Evolutionary conservation across 371 early-diverging fungal species (phyloP), one percentile per base, ranked within the genome.

Genomic region (Globomyces sp.): DNA sequence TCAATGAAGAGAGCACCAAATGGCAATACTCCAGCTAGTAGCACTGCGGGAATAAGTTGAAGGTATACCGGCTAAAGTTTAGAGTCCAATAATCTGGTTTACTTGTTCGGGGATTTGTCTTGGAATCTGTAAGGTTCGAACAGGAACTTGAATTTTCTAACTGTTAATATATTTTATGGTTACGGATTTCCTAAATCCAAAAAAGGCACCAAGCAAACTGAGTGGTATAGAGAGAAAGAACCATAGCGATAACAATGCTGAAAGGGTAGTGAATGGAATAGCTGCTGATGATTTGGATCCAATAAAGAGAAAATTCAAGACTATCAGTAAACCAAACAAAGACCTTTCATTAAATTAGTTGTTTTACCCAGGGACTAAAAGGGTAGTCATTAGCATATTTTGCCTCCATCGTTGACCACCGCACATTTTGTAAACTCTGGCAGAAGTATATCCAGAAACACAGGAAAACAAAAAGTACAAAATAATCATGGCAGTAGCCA

Each of bases 391-490:
- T 5, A 87, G 49, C 9, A 93, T 86, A 60, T 92, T 94, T 58
- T 75, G 70, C 73, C 88, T 90, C 89, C 92, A 92, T 13, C 86
- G 80, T 63, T 89, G 90, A 36, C 97, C 96, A 11, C 90, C 90
- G 70, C 92, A 89, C 87, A 94, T 91, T 79, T 96, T 94, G 80
- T 94, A 96, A 61, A 90, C 63, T 51, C 93, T 88, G 4, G 97
- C 92, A 11, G 94, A 91, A 34, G 86, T 75, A 72, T 86, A 95
- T 34, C 97, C 97, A 10, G 95, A 87, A 43, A 90, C 83, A 44
- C 86, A 84, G 2, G 89, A 89, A 74, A 90, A 94, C 40, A 90
- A 64, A 78, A 95, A 90, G 71, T 90, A 95, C 69, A 92, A 88
- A 44, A 92, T 80, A 47, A 96, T 80, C 89, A 92, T 90, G 40